phyloP scores from a whole-genome alignment of 768 basidiomycete genomes.

The Brasilioporus rufonigricans region DNA sequence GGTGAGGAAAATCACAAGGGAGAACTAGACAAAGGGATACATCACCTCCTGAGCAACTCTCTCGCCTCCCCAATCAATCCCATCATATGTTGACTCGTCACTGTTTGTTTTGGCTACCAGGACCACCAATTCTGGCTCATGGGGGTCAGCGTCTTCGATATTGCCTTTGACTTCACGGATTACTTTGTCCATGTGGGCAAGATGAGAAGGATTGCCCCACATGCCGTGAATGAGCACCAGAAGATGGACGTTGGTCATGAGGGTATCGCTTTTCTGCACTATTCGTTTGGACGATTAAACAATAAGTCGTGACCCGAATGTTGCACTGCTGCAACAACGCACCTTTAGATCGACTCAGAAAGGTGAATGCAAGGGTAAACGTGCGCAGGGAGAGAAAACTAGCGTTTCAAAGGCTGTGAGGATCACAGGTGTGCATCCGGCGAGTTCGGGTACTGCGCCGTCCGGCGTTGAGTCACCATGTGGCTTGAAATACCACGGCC shows the following conservation, averaged over 20 bases:
- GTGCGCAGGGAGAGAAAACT: conserved; percentile 2
- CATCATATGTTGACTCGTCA: conserved; percentile 73
- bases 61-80: conserved; percentile 82
- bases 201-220: conserved; percentile 76
- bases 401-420: conserved; percentile 2
- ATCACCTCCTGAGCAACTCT: conserved; percentile 75
- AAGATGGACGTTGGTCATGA: conserved; percentile 37
- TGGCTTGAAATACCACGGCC: not conserved
- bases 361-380: not conserved
- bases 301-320: not conserved
- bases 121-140: conserved; percentile 51
- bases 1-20: conserved; percentile 2
- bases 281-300: not conserved
- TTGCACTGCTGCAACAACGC: not conserved
- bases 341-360: conserved; percentile 1
- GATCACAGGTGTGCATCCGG: not conserved
- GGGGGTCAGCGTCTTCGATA: conserved; percentile 23
- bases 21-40: not conserved
- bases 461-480: conserved; percentile 1
- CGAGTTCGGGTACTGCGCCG: not conserved
- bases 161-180: conserved; percentile 43
- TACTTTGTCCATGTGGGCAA: conserved; percentile 55
- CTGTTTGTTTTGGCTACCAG: conserved; percentile 65
- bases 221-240: conserved; percentile 59
- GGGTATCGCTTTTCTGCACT: conserved; percentile 2